A percentile compares a stretch with the other conserved stretches of the same genome.
Conservation (phyloP, 768 basidiomycete genomes). For the Lyophyllum semitale region DNA sequence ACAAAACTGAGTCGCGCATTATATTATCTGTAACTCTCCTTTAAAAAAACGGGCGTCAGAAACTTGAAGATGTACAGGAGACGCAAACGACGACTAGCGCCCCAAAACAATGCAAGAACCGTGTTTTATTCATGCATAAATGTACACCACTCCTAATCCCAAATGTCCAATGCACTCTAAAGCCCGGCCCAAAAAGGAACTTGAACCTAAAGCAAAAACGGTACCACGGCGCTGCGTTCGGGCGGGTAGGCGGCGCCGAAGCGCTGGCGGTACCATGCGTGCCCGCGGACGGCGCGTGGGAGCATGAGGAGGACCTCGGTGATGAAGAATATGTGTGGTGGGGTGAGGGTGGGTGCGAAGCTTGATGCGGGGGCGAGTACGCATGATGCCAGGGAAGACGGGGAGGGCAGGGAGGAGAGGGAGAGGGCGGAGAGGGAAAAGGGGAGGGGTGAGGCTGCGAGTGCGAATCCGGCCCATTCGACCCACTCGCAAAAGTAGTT, state of each 20-base stretch:
- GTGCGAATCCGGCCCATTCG: slow-evolving; percentile 88
- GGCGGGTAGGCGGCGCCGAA: slow-evolving; percentile 80
- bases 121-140: too few relatives aligned
- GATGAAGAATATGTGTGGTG: slow-evolving; percentile 81
- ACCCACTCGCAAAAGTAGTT: slow-evolving; percentile 96
- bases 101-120: too few relatives aligned
- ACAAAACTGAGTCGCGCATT: too few relatives aligned
- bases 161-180: not conserved
- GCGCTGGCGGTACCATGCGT: slow-evolving; percentile 79
- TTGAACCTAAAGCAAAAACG: slow-evolving; percentile 45
- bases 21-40: too few relatives aligned
- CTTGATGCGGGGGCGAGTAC: slow-evolving; percentile 28
- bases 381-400: slow-evolving; percentile 12
- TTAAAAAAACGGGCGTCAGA: too few relatives aligned
- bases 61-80: too few relatives aligned
- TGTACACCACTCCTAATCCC: too few relatives aligned
- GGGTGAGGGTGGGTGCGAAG: slow-evolving; percentile 50
- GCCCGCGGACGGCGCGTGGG: slow-evolving; percentile 79
- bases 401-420: slow-evolving; percentile 16
- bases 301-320: slow-evolving; percentile 78
- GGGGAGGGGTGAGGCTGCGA: slow-evolving; percentile 66
- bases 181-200: not conserved
- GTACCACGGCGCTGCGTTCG: slow-evolving; percentile 78
- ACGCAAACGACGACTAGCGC: too few relatives aligned
- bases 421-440: slow-evolving; percentile 54